Conservation (phyloP, 2,329 filamentous ascomycete genomes). For the Aspergillus fumigatiaffinis region DNA sequence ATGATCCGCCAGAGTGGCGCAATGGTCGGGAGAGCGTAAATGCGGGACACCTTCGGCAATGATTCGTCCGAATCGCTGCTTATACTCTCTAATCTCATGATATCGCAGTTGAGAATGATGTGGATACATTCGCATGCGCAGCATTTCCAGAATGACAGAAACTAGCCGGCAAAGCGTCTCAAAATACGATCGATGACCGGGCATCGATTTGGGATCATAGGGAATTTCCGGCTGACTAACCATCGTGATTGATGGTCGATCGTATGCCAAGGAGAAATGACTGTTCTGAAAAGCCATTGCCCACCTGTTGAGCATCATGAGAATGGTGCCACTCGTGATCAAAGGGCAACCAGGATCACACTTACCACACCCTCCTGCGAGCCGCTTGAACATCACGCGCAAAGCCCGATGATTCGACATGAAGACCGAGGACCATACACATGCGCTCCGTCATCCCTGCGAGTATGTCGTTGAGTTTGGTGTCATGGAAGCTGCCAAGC, state of each 20-base stretch:
- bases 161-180: constrained; percentile 55
- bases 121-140: constrained; percentile 50
- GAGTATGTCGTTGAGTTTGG: constrained; percentile 1
- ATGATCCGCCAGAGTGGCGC: constrained; percentile 42
- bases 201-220: constrained; percentile 47
- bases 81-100: constrained; percentile 51
- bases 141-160: constrained; percentile 49
- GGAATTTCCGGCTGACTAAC: constrained; percentile 47
- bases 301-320: constrained; percentile 37
- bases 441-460: constrained; percentile 39
- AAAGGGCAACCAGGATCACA: neutral
- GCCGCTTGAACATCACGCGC: constrained; percentile 42
- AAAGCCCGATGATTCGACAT: constrained; percentile 50
- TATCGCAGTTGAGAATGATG: constrained; percentile 47
- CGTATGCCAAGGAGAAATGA: constrained; percentile 58
- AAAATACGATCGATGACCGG: constrained; percentile 51
- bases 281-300: constrained; percentile 59
- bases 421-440: constrained; percentile 56
- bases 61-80: constrained; percentile 52
- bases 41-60: constrained; percentile 55
- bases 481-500: neutral
- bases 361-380: constrained; percentile 37
- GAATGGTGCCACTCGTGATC: neutral
- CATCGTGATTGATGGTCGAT: constrained; percentile 52
- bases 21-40: constrained; percentile 47